These are phyloP conservation scores for Cystobasidium onofrii DNA, from an alignment of 768 basidiomycete species.

Conservation along the genomic window DNA sequence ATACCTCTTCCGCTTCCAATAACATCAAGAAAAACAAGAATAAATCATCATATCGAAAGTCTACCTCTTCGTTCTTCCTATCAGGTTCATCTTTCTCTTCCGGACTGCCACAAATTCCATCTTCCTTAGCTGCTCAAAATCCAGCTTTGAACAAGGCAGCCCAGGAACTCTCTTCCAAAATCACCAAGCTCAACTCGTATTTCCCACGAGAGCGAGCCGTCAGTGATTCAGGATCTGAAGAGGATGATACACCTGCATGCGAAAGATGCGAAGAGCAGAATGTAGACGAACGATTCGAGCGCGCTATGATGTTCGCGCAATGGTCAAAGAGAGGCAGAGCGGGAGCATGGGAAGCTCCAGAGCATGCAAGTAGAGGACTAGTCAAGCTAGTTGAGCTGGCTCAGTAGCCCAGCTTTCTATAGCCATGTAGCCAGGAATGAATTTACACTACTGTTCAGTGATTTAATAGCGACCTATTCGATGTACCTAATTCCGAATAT, in stretches of 20 bases:
- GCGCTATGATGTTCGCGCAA: conserved; percentile 22
- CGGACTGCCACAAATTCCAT: not conserved
- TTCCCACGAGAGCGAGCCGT: not conserved
- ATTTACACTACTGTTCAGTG: not conserved
- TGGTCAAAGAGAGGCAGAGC: not conserved
- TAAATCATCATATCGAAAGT: conserved; percentile 31
- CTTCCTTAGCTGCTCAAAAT: conserved; percentile 16
- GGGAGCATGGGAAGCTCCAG: conserved; percentile 23
- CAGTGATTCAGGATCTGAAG: not conserved
- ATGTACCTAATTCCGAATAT: conserved; percentile 2
- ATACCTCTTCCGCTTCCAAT: not conserved
- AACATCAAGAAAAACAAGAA: not conserved
- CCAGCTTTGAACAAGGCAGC: conserved; percentile 2
- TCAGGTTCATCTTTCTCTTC: conserved; percentile 6
- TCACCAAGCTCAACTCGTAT: conserved; percentile 1
- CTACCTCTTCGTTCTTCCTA: conserved; percentile 22
- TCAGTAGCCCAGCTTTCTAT: not conserved
- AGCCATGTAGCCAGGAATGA: not conserved
- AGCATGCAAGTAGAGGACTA: not conserved
- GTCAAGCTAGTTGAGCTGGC: conserved; percentile 1
- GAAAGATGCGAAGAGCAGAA: not conserved
- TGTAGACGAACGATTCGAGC: conserved; percentile 16
- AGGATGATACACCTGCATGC: not conserved
- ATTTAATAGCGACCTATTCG: not conserved
- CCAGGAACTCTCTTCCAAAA: not conserved